Evolutionary conservation across 2,329 filamentous ascomycete species (phyloP).

Genomic region (Fusarium incarnatum): DNA sequence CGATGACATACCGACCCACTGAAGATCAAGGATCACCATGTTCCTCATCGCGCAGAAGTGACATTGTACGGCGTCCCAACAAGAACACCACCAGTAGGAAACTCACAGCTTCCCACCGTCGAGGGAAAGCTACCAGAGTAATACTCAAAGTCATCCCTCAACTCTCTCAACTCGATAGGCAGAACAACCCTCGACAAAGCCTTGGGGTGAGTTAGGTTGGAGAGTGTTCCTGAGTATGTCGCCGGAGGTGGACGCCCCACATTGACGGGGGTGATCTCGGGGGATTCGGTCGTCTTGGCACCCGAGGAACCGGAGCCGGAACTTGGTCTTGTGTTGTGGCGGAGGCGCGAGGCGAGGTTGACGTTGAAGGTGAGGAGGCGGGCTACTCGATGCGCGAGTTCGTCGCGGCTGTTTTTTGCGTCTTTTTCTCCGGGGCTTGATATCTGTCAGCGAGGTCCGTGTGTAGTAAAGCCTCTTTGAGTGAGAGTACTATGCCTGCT

Average conservation of each 20-base stretch:
- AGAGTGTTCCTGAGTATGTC: conserved; percentile 49
- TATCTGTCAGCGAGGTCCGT: conserved; percentile 6
- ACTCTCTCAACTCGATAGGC: conserved; percentile 48
- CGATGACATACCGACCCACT: conserved; percentile 5
- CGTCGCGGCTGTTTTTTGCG: conserved; percentile 52
- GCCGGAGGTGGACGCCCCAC: conserved; percentile 39
- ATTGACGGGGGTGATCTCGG: conserved; percentile 32
- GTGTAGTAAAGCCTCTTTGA: too few species aligned
- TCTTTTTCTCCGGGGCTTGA: conserved; percentile 52
- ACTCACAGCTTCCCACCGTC: conserved; percentile 47
- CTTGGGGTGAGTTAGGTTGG: conserved; percentile 49
- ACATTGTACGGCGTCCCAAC: conserved; percentile 21
- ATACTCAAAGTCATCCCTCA: conserved; percentile 50
- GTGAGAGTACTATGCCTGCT: too few species aligned
- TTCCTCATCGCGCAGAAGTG: conserved; percentile 27
- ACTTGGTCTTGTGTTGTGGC: conserved; percentile 38
- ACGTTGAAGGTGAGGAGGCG: conserved; percentile 53
- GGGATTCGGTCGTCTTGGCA: conserved; percentile 26
- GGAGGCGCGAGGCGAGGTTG: conserved; percentile 49
- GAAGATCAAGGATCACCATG: too few species aligned
- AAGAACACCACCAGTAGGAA: conserved; percentile 35
- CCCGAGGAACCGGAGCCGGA: conserved; percentile 35
- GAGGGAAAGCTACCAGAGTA: conserved; percentile 49
- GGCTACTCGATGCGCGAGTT: conserved; percentile 50
- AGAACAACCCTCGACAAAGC: conserved; percentile 50